phyloP scores from a whole-genome alignment of 1,284 basidiomycete species.

The Ustilago cynodontis region DNA sequence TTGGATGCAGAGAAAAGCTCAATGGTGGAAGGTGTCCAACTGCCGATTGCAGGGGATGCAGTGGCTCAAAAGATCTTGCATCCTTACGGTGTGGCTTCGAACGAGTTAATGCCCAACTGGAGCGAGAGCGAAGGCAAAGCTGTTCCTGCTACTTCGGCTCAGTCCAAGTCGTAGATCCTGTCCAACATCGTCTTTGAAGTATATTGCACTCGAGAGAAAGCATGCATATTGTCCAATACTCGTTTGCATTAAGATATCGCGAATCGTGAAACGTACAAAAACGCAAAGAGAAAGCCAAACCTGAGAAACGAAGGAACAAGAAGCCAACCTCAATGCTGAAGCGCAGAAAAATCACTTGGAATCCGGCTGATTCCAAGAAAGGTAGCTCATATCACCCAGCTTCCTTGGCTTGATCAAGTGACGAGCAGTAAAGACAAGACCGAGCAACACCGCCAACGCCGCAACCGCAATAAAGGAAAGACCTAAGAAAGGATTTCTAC shows the following conservation, averaged over 20 bases:
- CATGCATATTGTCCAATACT: conserved; percentile 1
- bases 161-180: background rate
- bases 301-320: background rate
- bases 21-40: background rate
- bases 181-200: background rate
- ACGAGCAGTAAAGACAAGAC: conserved; percentile 86
- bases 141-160: background rate
- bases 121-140: conserved; percentile 27
- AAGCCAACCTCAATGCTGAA: background rate
- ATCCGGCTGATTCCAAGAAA: conserved; percentile 66
- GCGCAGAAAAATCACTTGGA: conserved; percentile 14
- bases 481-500: conserved; percentile 96
- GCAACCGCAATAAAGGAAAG: conserved; percentile 95
- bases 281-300: background rate
- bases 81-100: conserved; percentile 33
- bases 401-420: conserved; percentile 93
- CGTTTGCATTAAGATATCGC: conserved; percentile 2
- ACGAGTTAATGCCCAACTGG: conserved; percentile 46
- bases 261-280: background rate
- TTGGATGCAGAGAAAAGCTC: conserved; percentile 27
- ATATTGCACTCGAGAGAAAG: background rate
- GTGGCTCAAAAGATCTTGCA: conserved; percentile 43
- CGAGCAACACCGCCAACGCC: conserved; percentile 86
- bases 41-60: conserved; percentile 35
- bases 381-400: conserved; percentile 71